Base-by-base conservation (phyloP, 1,284 basidiomycete species). In the Coniferiporia sulphurascens region DNA sequence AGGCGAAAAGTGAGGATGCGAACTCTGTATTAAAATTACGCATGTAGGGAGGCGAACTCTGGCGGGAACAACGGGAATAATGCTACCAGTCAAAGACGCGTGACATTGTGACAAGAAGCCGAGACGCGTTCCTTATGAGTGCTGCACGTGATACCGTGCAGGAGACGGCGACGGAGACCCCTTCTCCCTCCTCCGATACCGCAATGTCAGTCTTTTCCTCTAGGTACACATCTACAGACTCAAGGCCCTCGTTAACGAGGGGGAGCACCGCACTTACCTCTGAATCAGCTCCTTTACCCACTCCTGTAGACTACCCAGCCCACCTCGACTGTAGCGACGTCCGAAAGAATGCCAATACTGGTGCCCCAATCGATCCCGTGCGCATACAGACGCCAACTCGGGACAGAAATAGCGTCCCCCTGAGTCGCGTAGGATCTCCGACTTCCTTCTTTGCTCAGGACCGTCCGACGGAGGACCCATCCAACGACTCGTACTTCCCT, bases 161-260 rank as follows among this genome's bases (percentile, higher is more conserved):
- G 15, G 38, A 2, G 12, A n/a, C n/a, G 38, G 15, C 15, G 15
- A 3, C 15, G 9, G 12, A 3, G 22, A n/a, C 22, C 27, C 13
- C 22, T n/a, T 15, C 34, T 38, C 22, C 9, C 5, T 38, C 41
- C 41, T 57, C 48, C 35, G 38, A n/a, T 32, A 43, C 43, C 38
- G 48, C 53, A 51, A 61, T 61, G 54, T 50, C 59, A 12, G 21
- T 48, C 19, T 22, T 49, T 1, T 57, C 59, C 13, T 61, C 59
- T 48, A 48, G 41, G 43, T 43, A 17, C 41, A 43, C 46, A 10
- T 55, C 56, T 9, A 36, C 48, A 19, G 60, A 58, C 27, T 58
- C 60, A 55, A 43, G 51, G 41, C 56, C 56, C 32, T 15, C 56
- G n/a, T 41, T 58, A 34, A 62, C 60, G 3, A 54, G 60, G 51